Evolutionary conservation across 139 green algal species (phyloP).

Genomic region (Zygnema circumcarinatum): DNA sequence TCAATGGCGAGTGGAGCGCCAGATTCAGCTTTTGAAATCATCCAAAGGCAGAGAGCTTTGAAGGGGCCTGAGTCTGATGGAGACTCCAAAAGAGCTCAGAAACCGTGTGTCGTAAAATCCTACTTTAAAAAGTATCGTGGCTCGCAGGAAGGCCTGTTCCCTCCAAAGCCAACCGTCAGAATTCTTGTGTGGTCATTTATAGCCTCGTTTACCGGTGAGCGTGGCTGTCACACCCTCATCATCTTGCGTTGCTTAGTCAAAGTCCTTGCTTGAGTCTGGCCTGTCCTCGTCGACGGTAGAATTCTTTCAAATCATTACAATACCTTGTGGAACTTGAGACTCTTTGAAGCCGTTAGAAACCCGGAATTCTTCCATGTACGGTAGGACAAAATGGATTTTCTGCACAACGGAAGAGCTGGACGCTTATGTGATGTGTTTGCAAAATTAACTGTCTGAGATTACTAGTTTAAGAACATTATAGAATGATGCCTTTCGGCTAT

Average conservation of each 20-base stretch:
- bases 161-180: conserved; percentile 27
- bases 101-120: not conserved
- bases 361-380: not conserved
- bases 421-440: no score
- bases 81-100: not conserved
- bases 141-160: conserved; percentile 35
- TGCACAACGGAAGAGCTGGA: no score
- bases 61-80: not conserved
- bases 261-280: not conserved
- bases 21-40: not conserved
- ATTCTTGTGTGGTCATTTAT: conserved; percentile 52
- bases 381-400: not conserved
- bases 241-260: not conserved
- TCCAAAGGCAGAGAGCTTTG: not conserved
- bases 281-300: not conserved
- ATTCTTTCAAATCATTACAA: not conserved
- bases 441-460: no score
- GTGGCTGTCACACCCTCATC: not conserved
- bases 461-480: no score
- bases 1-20: no score
- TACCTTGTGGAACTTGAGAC: not conserved
- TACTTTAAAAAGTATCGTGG: conserved; percentile 40
- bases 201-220: conserved; percentile 36
- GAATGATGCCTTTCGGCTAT: no score
- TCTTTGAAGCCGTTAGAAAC: not conserved